phyloP scores from a whole-genome alignment of 2,329 filamentous ascomycete genomes.

The Lasiodiplodia hormozganensis region DNA sequence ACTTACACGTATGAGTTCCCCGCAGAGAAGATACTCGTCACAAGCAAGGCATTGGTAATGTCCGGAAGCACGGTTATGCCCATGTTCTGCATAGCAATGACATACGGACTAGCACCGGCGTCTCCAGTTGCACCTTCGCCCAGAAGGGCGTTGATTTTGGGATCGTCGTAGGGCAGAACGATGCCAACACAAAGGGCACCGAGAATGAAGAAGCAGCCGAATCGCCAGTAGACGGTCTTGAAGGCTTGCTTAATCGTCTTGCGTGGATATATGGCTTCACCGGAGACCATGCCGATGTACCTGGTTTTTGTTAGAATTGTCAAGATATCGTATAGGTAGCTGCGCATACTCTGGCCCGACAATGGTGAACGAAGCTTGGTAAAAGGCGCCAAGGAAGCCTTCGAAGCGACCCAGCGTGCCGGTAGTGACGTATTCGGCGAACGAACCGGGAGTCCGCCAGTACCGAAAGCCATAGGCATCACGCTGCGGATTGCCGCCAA shows the following conservation, averaged over 20 bases:
- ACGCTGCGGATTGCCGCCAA: constrained; percentile 44
- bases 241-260: constrained; percentile 55
- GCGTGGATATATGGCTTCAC: constrained; percentile 33
- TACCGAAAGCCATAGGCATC: constrained; percentile 47
- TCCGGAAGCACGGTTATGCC: constrained; percentile 44
- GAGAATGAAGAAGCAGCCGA: constrained; percentile 56
- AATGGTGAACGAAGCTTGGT: constrained; percentile 52
- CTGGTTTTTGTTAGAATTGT: constrained; percentile 3
- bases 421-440: constrained; percentile 37
- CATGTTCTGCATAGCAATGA: constrained; percentile 46
- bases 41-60: constrained; percentile 32
- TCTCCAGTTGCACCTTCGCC: constrained; percentile 24
- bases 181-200: constrained; percentile 55
- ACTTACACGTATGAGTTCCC: constrained; percentile 57
- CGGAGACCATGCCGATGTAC: constrained; percentile 44
- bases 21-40: constrained; percentile 58
- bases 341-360: constrained; percentile 33
- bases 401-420: constrained; percentile 33
- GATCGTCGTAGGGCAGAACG: constrained; percentile 64
- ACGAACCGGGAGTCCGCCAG: constrained; percentile 37
- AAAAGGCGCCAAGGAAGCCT: constrained; percentile 44
- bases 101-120: constrained; percentile 30
- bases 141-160: constrained; percentile 67
- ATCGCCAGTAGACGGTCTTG: constrained; percentile 56
- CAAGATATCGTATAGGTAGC: not conserved